Conservation (phyloP, 225 moss, liverwort and hornwort genomes). For the Sphagnum contortum region DNA sequence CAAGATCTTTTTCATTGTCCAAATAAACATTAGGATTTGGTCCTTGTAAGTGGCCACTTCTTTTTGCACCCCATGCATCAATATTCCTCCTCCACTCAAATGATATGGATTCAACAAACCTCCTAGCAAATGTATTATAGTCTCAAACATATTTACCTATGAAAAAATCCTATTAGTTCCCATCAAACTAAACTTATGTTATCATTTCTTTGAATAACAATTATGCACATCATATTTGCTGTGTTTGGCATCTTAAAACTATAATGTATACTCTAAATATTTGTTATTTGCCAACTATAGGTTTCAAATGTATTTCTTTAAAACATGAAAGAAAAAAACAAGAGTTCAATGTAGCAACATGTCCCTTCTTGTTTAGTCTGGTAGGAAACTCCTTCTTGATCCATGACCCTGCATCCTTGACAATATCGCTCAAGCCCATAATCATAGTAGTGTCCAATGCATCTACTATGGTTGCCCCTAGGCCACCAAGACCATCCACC, state of each 20-base stretch:
- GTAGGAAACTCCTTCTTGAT: slow-evolving; percentile 50
- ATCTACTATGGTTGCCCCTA: slow-evolving; percentile 88
- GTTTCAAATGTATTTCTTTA: too few species aligned
- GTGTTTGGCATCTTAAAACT: too few species aligned
- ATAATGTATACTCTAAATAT: too few species aligned
- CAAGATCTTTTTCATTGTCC: slow-evolving; percentile 71
- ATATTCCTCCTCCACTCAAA: slow-evolving; percentile 36
- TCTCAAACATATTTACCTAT: slow-evolving; percentile 91
- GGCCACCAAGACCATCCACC: slow-evolving; percentile 76
- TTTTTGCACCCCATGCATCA: slow-evolving; percentile 29
- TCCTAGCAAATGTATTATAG: slow-evolving; percentile 86
- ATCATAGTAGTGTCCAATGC: slow-evolving; percentile 96
- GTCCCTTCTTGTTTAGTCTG: slow-evolving; percentile 61
- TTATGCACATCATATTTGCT: too few species aligned
- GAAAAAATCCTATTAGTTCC: too few species aligned
- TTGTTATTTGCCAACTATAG: too few species aligned
- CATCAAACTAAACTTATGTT: too few species aligned
- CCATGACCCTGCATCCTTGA: slow-evolving; percentile 82
- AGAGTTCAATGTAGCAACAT: slow-evolving; percentile 14
- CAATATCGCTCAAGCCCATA: slow-evolving; percentile 78
- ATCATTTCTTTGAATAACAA: too few species aligned
- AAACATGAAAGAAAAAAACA: too few species aligned
- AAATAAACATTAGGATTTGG: slow-evolving; percentile 58
- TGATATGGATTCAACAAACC: slow-evolving; percentile 86
- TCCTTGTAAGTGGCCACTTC: slow-evolving; percentile 24